phyloP scores from a whole-genome alignment of 169 alveolate genomes.

The Eimeria falciformis region DNA sequence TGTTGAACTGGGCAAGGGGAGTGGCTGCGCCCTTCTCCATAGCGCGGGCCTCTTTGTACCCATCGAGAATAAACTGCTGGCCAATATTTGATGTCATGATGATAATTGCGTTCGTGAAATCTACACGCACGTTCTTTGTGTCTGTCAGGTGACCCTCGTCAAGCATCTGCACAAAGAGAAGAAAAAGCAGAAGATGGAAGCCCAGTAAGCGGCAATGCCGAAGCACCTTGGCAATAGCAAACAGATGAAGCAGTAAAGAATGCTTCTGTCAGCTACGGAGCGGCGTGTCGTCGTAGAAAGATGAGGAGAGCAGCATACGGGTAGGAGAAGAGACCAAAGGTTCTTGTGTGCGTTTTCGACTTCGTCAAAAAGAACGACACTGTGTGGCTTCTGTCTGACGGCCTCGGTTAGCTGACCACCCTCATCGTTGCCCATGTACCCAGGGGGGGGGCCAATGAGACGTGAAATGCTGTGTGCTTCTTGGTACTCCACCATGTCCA shows the following conservation, averaged over 20 bases:
- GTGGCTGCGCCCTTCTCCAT: not conserved
- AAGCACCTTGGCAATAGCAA: not conserved
- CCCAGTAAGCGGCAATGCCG: not conserved
- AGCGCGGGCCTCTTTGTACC: not conserved
- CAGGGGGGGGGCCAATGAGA: conserved; percentile 94
- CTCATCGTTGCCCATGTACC: conserved; percentile 91
- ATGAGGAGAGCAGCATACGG: not conserved
- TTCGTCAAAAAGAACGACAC: conserved; percentile 93
- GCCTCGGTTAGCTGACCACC: conserved; percentile 95
- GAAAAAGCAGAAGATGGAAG: not conserved
- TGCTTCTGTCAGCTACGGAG: not conserved
- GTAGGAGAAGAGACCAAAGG: conserved; percentile 37
- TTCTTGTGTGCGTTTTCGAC: conserved; percentile 83
- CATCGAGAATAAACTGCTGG: conserved; percentile 74
- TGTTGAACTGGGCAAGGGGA: conserved; percentile 37
- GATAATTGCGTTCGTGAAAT: conserved; percentile 48
- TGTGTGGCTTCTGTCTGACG: conserved; percentile 90
- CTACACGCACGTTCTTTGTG: conserved; percentile 86
- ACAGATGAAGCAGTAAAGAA: not conserved
- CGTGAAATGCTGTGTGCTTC: conserved; percentile 91
- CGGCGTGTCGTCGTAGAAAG: too few species aligned
- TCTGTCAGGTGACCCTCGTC: conserved; percentile 82
- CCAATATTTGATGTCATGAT: conserved; percentile 68
- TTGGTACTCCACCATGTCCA: conserved; percentile 94
- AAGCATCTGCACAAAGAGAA: conserved; percentile 21